Evolutionary conservation across 345 rosid genomes (phyloP).

Genomic region (Hibiscus tridactylites): DNA sequence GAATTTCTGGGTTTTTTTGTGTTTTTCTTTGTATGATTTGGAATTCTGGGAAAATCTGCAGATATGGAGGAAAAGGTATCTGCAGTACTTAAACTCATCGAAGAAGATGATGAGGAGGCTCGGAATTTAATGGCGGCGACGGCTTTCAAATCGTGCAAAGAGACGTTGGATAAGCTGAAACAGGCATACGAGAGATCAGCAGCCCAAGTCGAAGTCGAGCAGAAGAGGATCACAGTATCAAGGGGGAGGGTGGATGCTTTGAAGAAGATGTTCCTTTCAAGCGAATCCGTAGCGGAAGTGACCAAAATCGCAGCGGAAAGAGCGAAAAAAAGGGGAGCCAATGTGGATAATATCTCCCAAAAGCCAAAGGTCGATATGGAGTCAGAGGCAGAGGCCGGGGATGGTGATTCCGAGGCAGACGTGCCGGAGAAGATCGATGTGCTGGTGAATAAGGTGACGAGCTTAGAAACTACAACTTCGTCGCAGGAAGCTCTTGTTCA

Average conservation of each 20-base stretch:
- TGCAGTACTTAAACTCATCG: slow-evolving; percentile 49
- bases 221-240: slow-evolving; percentile 36
- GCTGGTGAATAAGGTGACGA: slow-evolving; percentile 69
- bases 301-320: slow-evolving; percentile 10
- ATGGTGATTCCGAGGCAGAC: slow-evolving; percentile 47
- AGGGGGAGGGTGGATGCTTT: slow-evolving; percentile 48
- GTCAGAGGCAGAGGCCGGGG: slow-evolving; percentile 22
- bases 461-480: slow-evolving; percentile 67
- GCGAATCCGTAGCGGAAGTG: not conserved
- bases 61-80: slow-evolving; percentile 94
- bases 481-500: slow-evolving; percentile 61
- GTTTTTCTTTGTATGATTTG: not conserved
- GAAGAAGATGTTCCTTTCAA: slow-evolving; percentile 25
- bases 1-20: no score
- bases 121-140: slow-evolving; percentile 66
- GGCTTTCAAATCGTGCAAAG: slow-evolving; percentile 80
- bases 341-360: slow-evolving; percentile 11
- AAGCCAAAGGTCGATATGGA: slow-evolving; percentile 42
- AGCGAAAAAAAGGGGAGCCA: slow-evolving; percentile 17
- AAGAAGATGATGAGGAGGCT: slow-evolving; percentile 89
- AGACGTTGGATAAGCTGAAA: slow-evolving; percentile 49
- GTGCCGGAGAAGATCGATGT: slow-evolving; percentile 89
- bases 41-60: slow-evolving; percentile 15
- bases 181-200: slow-evolving; percentile 54
- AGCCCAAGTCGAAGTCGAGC: slow-evolving; percentile 48